Evolutionary conservation across 1,284 basidiomycete genomes (phyloP), one percentile per base, ranked within the genome.

Genomic region (Gastroboletus turbinatus): DNA sequence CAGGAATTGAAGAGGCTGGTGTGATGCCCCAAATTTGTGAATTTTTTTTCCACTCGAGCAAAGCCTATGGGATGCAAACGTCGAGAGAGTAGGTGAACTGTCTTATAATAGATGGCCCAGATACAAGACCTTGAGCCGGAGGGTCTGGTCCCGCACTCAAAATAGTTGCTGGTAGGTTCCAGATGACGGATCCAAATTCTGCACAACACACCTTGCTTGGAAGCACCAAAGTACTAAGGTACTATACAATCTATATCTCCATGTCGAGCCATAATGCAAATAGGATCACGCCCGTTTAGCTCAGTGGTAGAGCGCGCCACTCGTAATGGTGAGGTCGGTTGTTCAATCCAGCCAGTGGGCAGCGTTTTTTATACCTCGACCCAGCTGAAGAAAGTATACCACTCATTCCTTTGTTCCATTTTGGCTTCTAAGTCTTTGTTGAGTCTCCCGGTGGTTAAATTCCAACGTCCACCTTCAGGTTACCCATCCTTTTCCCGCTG

Each of bases 301-400:
- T 66, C 78, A 80, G 78, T 77, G 75, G 78, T 77, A 79, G 77
- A 78, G 78, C 78, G 78, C 75, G 73, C 71, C 77, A 80, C 78
- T 80, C 68, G 75, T 76, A 73, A 66, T 75, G 74, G 66, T 75
- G 73, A 76, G 73, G 74, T 75, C 75, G 73, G 72, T 75, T 76
- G 75, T 76, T 76, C 74, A 75, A 75, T 74, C 72, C 74, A 76
- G 74, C 75, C 64, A 66, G 64, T 50, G 64, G 66, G 66, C 64
- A 67, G 11, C 0, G 7, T 48, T 52, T 53, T 58, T 54, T 25
- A 5, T 7, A 13, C 21, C 19, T 23, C 16, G 5, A 3, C 5
- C 32, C 14, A 17, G 1, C 5, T n/a, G 16, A n/a, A 13, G 11
- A 11, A 8, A 8, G 25, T 5, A 11, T 45, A n/a, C 25, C 23